These are phyloP conservation scores for Glycine latifolia DNA, from an alignment of 306 rosid species.

Conservation along the genomic window DNA sequence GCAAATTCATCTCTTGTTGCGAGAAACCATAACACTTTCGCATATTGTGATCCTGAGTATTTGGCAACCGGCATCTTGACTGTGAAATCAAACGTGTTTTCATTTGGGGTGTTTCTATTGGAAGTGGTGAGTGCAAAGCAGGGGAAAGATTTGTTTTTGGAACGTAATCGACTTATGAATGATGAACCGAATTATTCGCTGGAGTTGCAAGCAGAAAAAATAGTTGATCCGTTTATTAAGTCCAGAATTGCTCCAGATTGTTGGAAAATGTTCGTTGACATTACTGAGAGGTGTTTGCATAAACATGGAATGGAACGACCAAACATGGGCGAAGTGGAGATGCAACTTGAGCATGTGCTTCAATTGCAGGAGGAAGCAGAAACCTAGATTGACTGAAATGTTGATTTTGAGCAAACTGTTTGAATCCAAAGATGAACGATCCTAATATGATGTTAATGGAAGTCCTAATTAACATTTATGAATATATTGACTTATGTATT, in stretches of 20 bases:
- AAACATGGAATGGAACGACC: background rate
- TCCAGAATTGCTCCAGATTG: background rate
- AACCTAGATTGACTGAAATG: background rate
- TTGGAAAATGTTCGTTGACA: background rate
- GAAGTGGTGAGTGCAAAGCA: conserved; percentile 15
- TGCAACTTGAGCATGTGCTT: background rate
- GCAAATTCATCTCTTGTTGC: background rate
- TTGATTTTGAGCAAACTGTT: background rate
- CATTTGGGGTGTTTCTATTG: background rate
- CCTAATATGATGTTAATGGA: background rate
- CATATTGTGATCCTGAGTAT: background rate
- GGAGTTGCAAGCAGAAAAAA: background rate
- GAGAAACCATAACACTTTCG: background rate
- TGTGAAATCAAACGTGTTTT: background rate
- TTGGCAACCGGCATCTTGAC: background rate
- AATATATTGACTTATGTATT: background rate
- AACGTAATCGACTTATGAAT: background rate
- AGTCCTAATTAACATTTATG: background rate
- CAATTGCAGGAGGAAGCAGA: conserved; percentile 8
- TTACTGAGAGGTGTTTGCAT: conserved; percentile 9
- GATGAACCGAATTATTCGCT: background rate
- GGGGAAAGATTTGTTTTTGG: background rate
- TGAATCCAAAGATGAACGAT: background rate
- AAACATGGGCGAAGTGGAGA: conserved; percentile 6
- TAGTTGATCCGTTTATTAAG: background rate